Percentiles rank a stretch among this genome's conserved stretches.
These are phyloP conservation scores for Ophiostoma montium DNA, from an alignment of 2,329 filamentous ascomycete genomes.

Conservation along the genomic window DNA sequence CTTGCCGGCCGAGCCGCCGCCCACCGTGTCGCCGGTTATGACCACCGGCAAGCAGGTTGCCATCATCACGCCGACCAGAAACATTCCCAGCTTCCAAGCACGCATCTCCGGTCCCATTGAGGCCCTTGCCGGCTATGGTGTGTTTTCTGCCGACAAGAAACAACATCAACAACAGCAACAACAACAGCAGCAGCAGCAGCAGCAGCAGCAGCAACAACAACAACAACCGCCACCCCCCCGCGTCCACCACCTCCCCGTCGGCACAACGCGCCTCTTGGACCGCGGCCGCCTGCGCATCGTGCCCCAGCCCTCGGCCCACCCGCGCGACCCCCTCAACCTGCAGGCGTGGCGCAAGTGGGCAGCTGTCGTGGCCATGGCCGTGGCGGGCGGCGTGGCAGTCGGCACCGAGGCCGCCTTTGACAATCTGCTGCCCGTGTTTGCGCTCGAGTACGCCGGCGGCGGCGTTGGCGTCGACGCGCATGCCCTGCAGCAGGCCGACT, in stretches of 20 bases:
- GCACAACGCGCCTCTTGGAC: constrained; percentile 10
- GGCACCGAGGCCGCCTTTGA: constrained; percentile 19
- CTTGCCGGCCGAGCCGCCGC: background rate
- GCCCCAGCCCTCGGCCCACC: constrained; percentile 11
- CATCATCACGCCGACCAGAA: background rate
- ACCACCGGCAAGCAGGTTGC: background rate
- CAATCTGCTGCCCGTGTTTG: constrained; percentile 20
- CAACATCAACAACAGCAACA: background rate
- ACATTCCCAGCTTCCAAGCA: background rate
- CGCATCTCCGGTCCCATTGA: constrained; percentile 1
- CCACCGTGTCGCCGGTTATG: background rate
- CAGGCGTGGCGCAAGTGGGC: constrained; percentile 20
- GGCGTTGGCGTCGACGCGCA: constrained; percentile 20
- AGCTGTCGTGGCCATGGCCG: constrained; percentile 17
- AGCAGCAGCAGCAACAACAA: background rate
- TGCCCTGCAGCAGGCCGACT: constrained; percentile 17
- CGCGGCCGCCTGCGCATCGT: constrained; percentile 10
- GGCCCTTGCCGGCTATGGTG: constrained; percentile 10
- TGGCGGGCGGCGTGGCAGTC: constrained; percentile 18
- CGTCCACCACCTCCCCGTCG: constrained; percentile 6
- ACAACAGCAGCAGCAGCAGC: background rate
- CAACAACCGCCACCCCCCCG: too few relatives aligned
- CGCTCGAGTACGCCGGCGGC: constrained; percentile 22
- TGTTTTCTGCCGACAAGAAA: too few relatives aligned
- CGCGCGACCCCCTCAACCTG: constrained; percentile 20